phyloP scores from a whole-genome alignment of 371 early-diverging fungal genomes.

The Capillidium rhysosporum region DNA sequence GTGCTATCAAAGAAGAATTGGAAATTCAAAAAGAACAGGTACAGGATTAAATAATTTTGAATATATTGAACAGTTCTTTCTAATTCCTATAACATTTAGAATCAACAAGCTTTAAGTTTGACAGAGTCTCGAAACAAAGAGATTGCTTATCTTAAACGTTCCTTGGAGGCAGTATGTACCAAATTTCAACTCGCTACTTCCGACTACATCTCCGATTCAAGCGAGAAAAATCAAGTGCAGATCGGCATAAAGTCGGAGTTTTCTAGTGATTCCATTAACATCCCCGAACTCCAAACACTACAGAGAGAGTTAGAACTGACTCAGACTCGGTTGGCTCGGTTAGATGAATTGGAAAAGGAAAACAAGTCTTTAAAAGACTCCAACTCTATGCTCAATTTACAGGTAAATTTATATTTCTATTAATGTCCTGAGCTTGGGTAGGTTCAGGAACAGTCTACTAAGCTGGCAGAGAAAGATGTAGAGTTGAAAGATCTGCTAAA shows the following conservation, averaged over 20 bases:
- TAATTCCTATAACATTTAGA: neutral
- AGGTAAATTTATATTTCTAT: neutral
- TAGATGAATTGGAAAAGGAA: neutral
- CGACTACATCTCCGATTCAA: constrained; percentile 10
- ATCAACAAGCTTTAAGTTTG: constrained; percentile 13
- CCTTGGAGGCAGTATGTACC: constrained; percentile 17
- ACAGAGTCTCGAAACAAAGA: constrained; percentile 15
- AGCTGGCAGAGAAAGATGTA: neutral
- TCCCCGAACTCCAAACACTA: constrained; percentile 4
- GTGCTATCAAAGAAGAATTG: constrained; percentile 7
- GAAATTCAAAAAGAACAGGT: constrained; percentile 6
- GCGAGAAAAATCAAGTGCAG: constrained; percentile 11
- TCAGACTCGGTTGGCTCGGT: neutral
- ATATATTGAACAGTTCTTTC: neutral
- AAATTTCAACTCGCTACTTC: constrained; percentile 15
- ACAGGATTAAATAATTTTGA: neutral
- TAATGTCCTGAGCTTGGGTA: too few relatives aligned
- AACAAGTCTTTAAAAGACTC: neutral
- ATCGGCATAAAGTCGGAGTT: constrained; percentile 6
- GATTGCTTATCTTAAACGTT: constrained; percentile 16
- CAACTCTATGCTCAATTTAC: neutral
- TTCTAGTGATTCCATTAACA: neutral
- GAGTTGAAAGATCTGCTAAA: neutral
- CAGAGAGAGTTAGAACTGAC: neutral
- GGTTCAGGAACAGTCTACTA: neutral